Evolutionary conservation across 106 monocot genomes (phyloP), one percentile per base, ranked within the genome.

Genomic region (Allium cepa): DNA sequence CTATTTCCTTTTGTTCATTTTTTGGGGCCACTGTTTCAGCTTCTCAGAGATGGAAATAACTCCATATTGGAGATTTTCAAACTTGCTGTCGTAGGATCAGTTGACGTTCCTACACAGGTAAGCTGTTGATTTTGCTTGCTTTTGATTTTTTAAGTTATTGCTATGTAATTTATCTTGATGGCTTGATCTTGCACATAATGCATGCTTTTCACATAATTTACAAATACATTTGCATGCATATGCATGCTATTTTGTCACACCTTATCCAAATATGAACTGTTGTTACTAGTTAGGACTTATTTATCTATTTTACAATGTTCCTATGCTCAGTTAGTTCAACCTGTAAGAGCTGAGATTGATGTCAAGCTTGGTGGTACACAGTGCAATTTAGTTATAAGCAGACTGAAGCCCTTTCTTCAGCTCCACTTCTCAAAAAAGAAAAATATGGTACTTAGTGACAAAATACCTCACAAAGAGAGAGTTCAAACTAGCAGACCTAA

Each of bases 331-430:
- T 70, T 72, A 28, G 60, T 64, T 74, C 69, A 60, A 47, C 90
- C 90, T 60, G 70, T 93, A 66, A 83, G 84, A 72, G 74, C 85
- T 69, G 99, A 99, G 79, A 76, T 90, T 59, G 90, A 93, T 76
- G 73, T 93, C 50, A 99, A 90, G 79, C 90, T 99, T 76, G 93
- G 90, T 66, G 90, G 99, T 18, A 85, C 79, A 26, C 86, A 81
- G 64, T 99, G 88, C 70, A 90, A 90, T 50, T 45, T 99, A 53
- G 74, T 99, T 70, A 11, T 81, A 55, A 83, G 67, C 72, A 87
- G 87, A 76, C 70, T 99, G 56, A 81, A 60, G 63, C 90, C 92
- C 62, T 83, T 80, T 77, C 60, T 99, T 66, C 66, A 53, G 13
- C 82, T 93, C 66, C 68, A 79, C 11, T 72, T 65, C 45, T 79